Evolutionary conservation across 2,329 filamentous ascomycete genomes (phyloP).

Genomic region (Aureobasidium lini): DNA sequence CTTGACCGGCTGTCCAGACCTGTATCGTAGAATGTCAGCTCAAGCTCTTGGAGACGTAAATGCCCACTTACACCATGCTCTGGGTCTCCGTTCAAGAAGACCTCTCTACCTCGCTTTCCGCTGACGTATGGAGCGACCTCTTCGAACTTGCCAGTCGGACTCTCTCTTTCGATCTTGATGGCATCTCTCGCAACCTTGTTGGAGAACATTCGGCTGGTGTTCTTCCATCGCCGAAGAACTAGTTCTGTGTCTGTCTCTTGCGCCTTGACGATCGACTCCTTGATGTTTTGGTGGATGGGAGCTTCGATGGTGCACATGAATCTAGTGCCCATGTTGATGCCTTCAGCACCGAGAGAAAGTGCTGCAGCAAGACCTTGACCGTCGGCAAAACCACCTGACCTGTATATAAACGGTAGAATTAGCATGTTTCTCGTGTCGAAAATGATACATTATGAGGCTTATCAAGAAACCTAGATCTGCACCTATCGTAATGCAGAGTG

Average conservation of each 20-base stretch:
- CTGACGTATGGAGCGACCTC: slow-evolving; percentile 83
- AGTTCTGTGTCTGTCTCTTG: slow-evolving; percentile 88
- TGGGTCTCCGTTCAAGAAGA: slow-evolving; percentile 85
- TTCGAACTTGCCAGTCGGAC: slow-evolving; percentile 75
- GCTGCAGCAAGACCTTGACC: slow-evolving; percentile 89
- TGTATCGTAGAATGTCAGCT: slow-evolving; percentile 29
- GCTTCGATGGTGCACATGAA: slow-evolving; percentile 96
- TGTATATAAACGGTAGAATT: too few relatives aligned
- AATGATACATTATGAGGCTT: too few relatives aligned
- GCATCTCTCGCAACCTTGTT: slow-evolving; percentile 83
- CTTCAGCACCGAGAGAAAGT: slow-evolving; percentile 79
- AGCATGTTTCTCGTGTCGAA: too few relatives aligned
- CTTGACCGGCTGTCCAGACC: slow-evolving; percentile 96
- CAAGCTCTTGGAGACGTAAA: background rate
- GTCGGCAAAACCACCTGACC: slow-evolving; percentile 86
- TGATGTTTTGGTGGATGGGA: slow-evolving; percentile 88
- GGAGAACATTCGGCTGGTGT: slow-evolving; percentile 79
- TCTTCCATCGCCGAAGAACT: slow-evolving; percentile 83
- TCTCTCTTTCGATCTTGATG: slow-evolving; percentile 74
- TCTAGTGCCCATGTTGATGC: slow-evolving; percentile 96
- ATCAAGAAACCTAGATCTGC: too few relatives aligned
- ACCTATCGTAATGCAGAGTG: too few relatives aligned
- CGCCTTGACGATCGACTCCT: slow-evolving; percentile 81
- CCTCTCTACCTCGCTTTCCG: slow-evolving; percentile 82
- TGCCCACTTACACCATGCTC: slow-evolving; percentile 69